These are phyloP conservation scores for Trichopus zeylanicus DNA, from an alignment of 116 monocot genomes.

Conservation along the genomic window DNA sequence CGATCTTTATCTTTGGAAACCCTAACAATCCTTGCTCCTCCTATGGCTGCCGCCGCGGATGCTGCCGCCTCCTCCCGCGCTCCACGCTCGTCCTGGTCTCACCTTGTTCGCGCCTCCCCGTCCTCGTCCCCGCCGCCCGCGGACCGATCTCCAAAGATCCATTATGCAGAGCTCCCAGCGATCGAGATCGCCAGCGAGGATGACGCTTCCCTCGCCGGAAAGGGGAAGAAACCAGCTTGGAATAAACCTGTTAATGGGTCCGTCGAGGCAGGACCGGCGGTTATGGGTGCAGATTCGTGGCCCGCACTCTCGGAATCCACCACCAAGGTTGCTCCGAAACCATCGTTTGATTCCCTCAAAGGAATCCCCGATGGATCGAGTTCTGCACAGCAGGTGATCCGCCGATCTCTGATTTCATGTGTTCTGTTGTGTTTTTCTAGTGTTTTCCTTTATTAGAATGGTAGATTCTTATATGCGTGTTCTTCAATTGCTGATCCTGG, in stretches of 20 bases:
- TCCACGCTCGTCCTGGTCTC: too few species aligned
- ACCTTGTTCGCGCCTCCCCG: too few species aligned
- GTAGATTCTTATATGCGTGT: neutral
- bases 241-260: constrained; percentile 28
- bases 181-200: too few species aligned
- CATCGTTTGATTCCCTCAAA: constrained; percentile 31
- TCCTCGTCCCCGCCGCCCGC: too few species aligned
- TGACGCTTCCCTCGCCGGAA: constrained; percentile 8
- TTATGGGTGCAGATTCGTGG: constrained; percentile 48
- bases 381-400: constrained; percentile 20
- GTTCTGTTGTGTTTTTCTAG: neutral
- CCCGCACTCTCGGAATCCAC: constrained; percentile 45
- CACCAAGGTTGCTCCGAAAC: constrained; percentile 24
- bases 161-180: too few species aligned
- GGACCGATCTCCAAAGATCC: too few species aligned
- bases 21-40: too few species aligned
- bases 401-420: neutral
- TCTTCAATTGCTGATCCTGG: too few species aligned
- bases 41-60: too few species aligned
- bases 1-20: too few species aligned
- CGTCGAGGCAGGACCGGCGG: constrained; percentile 22
- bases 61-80: too few species aligned
- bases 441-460: neutral
- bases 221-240: constrained; percentile 42
- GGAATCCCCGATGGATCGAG: constrained; percentile 32